Evolutionary conservation across 228 moss, liverwort and hornwort species (phyloP), one percentile per base, ranked within the genome.

Genomic region (Sphagnum magellanicum): DNA sequence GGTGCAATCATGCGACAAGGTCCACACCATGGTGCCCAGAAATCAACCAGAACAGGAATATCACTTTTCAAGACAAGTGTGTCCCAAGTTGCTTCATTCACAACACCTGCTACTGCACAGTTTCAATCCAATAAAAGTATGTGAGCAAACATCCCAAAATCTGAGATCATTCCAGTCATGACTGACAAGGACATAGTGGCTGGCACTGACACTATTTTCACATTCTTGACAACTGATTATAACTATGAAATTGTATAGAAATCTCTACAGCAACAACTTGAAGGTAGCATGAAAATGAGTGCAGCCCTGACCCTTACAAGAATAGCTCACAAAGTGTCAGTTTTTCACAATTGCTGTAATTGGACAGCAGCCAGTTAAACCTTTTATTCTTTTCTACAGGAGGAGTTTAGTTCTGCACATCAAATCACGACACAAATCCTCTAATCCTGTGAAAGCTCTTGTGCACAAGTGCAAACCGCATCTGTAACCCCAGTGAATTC

Each of bases 21-120:
- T 63, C 96, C 96, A 66, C 96, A 97, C 96, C 96, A 97, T 8
- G 96, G 96, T 1, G 96, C 96, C 96, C 96, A 97, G 65, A 94
- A 94, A 63, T 94, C 94, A 48, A 96, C 96, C 53, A 96, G 78
- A 62, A 94, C 94, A 5, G 86, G 89, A 10, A 89, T 67, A 48
- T 83, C 72, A 72, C 87, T 73, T 5, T 88, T 79, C 72, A 77
- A 58, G 63, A 91, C 89, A 52, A 91, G 73, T 63, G 65, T 75
- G 66, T 81, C 64, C 72, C 87, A 94, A 0, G 89, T 84, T 46
- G 69, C 32, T 49, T 95, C 91, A 4, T 64, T 75, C 6, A 94
- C 91, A 50, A 77, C 83, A 66, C 90, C 90, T 66, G 85, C 76
- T 73, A 87, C 84, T 79, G 78, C 70, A 79, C 78, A 49, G 55